phyloP scores from a whole-genome alignment of 805 yeast genomes.

The Metschnikowia drakensbergensis region DNA sequence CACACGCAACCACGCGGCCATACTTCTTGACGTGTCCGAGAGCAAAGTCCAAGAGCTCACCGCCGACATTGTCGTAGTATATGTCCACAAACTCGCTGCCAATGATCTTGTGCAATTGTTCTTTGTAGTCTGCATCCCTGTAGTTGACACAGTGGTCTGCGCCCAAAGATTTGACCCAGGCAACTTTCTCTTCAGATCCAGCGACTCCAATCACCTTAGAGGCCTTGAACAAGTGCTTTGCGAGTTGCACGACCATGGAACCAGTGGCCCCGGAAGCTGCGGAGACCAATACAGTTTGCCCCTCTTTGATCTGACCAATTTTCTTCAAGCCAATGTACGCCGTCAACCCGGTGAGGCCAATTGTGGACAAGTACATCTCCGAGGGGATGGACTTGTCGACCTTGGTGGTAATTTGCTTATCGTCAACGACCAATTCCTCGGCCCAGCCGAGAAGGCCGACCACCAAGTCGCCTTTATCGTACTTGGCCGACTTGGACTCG shows the following conservation, averaged over 20 bases:
- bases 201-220: slow-evolving; percentile 57
- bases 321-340: slow-evolving; percentile 53
- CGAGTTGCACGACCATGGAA: slow-evolving; percentile 51
- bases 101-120: slow-evolving; percentile 3
- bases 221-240: slow-evolving; percentile 49
- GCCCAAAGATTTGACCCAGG: slow-evolving; percentile 50
- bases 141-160: slow-evolving; percentile 54
- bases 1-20: slow-evolving; percentile 54
- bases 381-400: slow-evolving; percentile 11
- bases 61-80: slow-evolving; percentile 26
- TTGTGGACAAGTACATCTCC: slow-evolving; percentile 30
- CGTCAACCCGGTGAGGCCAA: slow-evolving; percentile 58
- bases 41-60: slow-evolving; percentile 20
- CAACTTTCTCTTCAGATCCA: slow-evolving; percentile 53
- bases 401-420: slow-evolving; percentile 22
- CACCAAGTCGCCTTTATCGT: slow-evolving; percentile 41
- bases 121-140: slow-evolving; percentile 10
- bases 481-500: slow-evolving; percentile 39
- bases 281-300: slow-evolving; percentile 48
- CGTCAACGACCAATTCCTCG: slow-evolving; percentile 37
- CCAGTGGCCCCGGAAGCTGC: slow-evolving; percentile 78
- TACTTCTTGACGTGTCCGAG: slow-evolving; percentile 16
- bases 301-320: slow-evolving; percentile 43
- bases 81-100: slow-evolving; percentile 16
- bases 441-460: slow-evolving; percentile 43